Percentiles rank a stretch among this genome's conserved stretches.
phyloP scores from a whole-genome alignment of 2,329 filamentous ascomycete genomes.

The Alternaria gaisen region DNA sequence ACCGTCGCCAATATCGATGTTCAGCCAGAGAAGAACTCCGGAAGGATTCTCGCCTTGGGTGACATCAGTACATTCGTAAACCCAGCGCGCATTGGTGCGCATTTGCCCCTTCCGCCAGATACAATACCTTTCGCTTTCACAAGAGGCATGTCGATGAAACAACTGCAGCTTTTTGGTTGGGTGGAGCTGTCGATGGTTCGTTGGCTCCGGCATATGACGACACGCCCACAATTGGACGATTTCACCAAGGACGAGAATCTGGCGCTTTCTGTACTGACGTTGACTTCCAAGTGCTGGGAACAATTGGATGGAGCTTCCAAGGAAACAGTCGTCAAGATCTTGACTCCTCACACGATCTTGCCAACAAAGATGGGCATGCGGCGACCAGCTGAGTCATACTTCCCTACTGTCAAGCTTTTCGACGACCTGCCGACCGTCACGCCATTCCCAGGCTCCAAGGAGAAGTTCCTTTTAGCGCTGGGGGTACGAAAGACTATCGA shows the following conservation, averaged over 20 bases:
- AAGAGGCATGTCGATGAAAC: slow-evolving; percentile 68
- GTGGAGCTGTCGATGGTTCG: slow-evolving; percentile 81
- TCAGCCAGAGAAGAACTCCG: slow-evolving; percentile 62
- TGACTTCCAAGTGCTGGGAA: slow-evolving; percentile 92
- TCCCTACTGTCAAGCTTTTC: slow-evolving; percentile 91
- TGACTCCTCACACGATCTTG: slow-evolving; percentile 77
- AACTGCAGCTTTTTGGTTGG: slow-evolving; percentile 87
- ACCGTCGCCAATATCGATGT: slow-evolving; percentile 73
- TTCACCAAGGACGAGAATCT: slow-evolving; percentile 77
- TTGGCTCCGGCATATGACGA: slow-evolving; percentile 81
- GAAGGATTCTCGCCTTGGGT: slow-evolving; percentile 78
- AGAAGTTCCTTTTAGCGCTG: slow-evolving; percentile 83
- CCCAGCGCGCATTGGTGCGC: slow-evolving; percentile 80
- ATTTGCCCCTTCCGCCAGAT: slow-evolving; percentile 78
- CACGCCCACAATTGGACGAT: slow-evolving; percentile 66
- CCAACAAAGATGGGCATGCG: slow-evolving; percentile 93
- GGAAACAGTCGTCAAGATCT: slow-evolving; percentile 68
- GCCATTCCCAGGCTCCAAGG: slow-evolving; percentile 78
- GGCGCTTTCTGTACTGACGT: slow-evolving; percentile 76
- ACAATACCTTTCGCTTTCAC: slow-evolving; percentile 90
- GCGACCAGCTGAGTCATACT: slow-evolving; percentile 86
- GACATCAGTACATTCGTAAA: slow-evolving; percentile 79
- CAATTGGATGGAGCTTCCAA: slow-evolving; percentile 73
- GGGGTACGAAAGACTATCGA: slow-evolving; percentile 97
- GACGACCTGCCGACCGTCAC: slow-evolving; percentile 88